These are phyloP conservation scores for Funneliformis caledonium DNA, from an alignment of 371 early-diverging fungal genomes.

Conservation along the genomic window DNA sequence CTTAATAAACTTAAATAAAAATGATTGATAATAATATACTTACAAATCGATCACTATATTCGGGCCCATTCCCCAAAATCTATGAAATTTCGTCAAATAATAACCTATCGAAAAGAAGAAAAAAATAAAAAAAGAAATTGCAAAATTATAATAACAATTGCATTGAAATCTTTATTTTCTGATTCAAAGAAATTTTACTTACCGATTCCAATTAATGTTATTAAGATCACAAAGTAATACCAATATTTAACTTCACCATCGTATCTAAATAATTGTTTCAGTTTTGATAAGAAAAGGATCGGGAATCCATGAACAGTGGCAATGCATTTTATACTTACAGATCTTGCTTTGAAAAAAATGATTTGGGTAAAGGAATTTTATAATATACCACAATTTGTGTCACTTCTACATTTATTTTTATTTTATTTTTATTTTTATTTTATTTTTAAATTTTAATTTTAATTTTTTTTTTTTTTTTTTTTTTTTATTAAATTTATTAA, in stretches of 20 bases:
- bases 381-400: not conserved
- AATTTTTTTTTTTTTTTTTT: not conserved
- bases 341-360: not conserved
- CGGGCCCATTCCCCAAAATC: not conserved
- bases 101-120: not conserved
- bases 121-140: not conserved
- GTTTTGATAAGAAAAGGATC: not conserved
- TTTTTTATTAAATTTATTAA: not conserved
- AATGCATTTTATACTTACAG: not conserved
- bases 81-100: constrained; percentile 14
- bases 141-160: not conserved
- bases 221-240: not conserved
- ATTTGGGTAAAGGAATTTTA: not conserved
- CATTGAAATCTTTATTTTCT: not conserved
- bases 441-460: not conserved
- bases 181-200: not conserved
- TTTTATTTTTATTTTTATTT: not conserved
- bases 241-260: constrained; percentile 1
- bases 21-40: not conserved
- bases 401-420: not conserved
- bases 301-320: not conserved
- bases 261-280: not conserved
- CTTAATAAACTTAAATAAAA: too few species aligned
- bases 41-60: not conserved
- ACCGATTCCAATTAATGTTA: constrained; percentile 3